A percentile compares a stretch with the other conserved stretches of the same genome.
Evolutionary conservation across 495 filamentous ascomycete species (phyloP).

Genomic region (Trichoderma reesei): DNA sequence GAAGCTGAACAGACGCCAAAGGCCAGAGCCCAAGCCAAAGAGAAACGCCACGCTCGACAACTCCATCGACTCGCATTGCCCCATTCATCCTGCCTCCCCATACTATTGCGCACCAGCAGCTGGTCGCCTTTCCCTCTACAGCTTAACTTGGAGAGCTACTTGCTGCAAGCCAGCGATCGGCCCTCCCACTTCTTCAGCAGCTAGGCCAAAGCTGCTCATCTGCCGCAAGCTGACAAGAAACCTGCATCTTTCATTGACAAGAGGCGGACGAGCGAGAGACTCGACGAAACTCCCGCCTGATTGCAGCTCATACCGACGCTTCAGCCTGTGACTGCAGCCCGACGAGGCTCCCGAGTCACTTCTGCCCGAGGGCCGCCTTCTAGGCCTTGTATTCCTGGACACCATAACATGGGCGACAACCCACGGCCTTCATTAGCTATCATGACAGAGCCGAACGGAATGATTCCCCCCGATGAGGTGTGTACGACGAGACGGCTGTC

Average conservation of each 20-base stretch:
- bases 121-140: background rate
- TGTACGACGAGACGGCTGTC: background rate
- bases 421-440: slow-evolving; percentile 1
- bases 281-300: background rate
- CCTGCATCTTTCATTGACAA: background rate
- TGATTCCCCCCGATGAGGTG: slow-evolving; percentile 7
- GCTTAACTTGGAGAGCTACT: background rate
- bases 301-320: background rate
- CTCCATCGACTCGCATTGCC: background rate
- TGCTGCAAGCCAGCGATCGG: background rate
- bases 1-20: background rate
- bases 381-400: background rate
- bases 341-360: background rate
- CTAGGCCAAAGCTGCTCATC: background rate
- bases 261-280: background rate
- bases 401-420: background rate
- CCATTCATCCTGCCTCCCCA: background rate
- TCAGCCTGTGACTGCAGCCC: background rate
- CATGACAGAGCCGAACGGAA: slow-evolving; percentile 3
- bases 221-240: background rate
- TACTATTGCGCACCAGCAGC: background rate
- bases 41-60: background rate
- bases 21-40: background rate
- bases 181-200: background rate
- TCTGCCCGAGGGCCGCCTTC: background rate